Base-by-base conservation (phyloP, 495 filamentous ascomycete genomes). In the Aeminium ludgeri region DNA sequence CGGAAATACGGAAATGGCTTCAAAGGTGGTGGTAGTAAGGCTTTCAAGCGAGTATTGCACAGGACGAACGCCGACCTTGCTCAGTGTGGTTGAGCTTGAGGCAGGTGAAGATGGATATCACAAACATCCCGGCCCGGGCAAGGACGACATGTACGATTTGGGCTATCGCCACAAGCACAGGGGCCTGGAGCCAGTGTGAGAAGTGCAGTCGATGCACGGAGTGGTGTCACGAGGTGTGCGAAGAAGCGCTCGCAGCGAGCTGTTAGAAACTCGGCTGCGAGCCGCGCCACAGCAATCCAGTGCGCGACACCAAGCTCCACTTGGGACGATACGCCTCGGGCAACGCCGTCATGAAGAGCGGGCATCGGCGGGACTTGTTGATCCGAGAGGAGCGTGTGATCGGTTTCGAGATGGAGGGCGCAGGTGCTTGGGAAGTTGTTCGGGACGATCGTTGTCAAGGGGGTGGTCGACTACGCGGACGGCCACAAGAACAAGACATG, bases 271-370 rank as follows among this genome's bases (percentile, higher is more conserved):
- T 43, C 5, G 32, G 12, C 16, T 43, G 39, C 25, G 25, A 43
- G 18, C 44, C 36, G 11, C 23, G 32, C 12, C 23, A 8, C 20
- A 37, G 8, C 19, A 17, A 20, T 10, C 18, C 0, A 18, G n/a
- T 19, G 2, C 31, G 17, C 7, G 29, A 38, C 19, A 41, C 48
- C 5, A 30, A 30, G 4, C 40, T 65, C 20, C 60, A 64, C 36
- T 45, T 53, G 16, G 61, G 63, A 7, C 44, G 41, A 10, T 58
- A 65, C 43, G 63, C 60, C 5, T 63, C 60, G 6, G 61, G 50
- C 0, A 51, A 61, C 12, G 34, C 41, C 13, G 47, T 62, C 0
- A 55, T 65, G 10, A 55, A 55, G 27, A 40, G 59, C 43, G 58
- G 43, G 33, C 31, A 17, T 17, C 18, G 32, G 16, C 38, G 49